These are phyloP conservation scores for Amanita pseudoporphyria DNA, from an alignment of 768 basidiomycete genomes.

Conservation along the genomic window DNA sequence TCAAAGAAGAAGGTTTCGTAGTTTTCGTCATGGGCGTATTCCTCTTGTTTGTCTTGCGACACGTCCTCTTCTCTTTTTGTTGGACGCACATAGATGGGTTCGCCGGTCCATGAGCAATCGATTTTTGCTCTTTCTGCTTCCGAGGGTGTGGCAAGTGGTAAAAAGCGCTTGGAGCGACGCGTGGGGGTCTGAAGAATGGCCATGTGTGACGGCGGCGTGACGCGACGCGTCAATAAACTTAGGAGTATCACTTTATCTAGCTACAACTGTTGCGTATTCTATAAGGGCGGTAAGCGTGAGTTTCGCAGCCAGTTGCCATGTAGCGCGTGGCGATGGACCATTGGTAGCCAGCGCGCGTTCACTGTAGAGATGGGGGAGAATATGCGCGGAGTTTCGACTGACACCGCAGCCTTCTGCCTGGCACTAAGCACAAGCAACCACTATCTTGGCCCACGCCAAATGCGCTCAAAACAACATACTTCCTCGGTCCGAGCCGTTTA, in stretches of 20 bases:
- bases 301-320: too few relatives aligned
- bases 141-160: slow-evolving; percentile 20
- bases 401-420: too few relatives aligned
- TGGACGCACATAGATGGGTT: slow-evolving; percentile 17
- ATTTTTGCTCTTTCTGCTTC: slow-evolving; percentile 8
- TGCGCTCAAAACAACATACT: too few relatives aligned
- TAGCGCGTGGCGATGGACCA: not conserved
- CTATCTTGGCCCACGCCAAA: too few relatives aligned
- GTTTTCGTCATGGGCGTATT: slow-evolving; percentile 11
- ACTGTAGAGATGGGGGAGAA: too few relatives aligned
- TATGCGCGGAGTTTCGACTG: too few relatives aligned
- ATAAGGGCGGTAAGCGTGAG: too few relatives aligned
- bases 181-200: slow-evolving; percentile 18
- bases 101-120: slow-evolving; percentile 18
- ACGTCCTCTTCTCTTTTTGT: slow-evolving; percentile 17
- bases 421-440: too few relatives aligned
- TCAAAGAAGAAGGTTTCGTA: slow-evolving; percentile 27
- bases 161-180: slow-evolving; percentile 22
- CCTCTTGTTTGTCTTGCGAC: slow-evolving; percentile 17
- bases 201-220: not conserved
- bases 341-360: too few relatives aligned
- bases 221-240: not conserved
- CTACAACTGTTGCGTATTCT: too few relatives aligned
- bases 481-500: too few relatives aligned
- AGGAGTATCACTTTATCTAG: too few relatives aligned